Base-by-base conservation (phyloP, 805 yeast genomes). In the Candida suzukii region DNA sequence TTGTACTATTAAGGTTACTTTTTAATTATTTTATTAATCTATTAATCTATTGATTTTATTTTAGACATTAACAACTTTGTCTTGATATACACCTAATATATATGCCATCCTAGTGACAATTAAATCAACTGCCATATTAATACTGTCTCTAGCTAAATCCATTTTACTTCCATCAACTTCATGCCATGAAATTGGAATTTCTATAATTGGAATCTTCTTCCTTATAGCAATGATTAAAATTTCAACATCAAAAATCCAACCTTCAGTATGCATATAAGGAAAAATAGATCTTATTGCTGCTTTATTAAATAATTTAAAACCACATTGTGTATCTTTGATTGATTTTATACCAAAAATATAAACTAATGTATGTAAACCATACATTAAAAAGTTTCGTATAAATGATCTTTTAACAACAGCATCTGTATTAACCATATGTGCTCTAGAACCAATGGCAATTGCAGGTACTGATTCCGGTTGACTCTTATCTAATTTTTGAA, bases 211-310 rank as follows among this genome's bases (percentile, higher is more conserved):
- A 31, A 91, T 79, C 0, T 63, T 52, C 58, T 87, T 87, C 46
- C 85, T 69, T 50, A 78, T 75, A 1, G 90, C 96, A 44, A 93
- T 66, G 41, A 93, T 75, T 49, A 93, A 68, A 14, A 91, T 76
- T 65, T 93, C 99, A 26, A 93, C 97, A 57, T 93, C 99, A 63
- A 93, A 93, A 29, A 93, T 93, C 99, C 99, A 93, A 40, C 98
- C 81, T 62, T 93, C 99, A 11, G 95, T 91, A 60, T 91, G 97
- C 84, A 93, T 76, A 49, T 74, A 80, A 2, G 97, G 96, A 61
- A 88, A 88, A 34, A 93, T 85, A 40, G 54, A 53, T 16, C 52
- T 55, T 20, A 81, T 74, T 0, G 96, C 83, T 9, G 70, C 65
- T 45, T 79, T 74, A 50, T 91, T 86, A 63, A 91, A 93, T 61